Conservation (phyloP, 106 monocot species). For the Dioscorea zingiberensis region DNA sequence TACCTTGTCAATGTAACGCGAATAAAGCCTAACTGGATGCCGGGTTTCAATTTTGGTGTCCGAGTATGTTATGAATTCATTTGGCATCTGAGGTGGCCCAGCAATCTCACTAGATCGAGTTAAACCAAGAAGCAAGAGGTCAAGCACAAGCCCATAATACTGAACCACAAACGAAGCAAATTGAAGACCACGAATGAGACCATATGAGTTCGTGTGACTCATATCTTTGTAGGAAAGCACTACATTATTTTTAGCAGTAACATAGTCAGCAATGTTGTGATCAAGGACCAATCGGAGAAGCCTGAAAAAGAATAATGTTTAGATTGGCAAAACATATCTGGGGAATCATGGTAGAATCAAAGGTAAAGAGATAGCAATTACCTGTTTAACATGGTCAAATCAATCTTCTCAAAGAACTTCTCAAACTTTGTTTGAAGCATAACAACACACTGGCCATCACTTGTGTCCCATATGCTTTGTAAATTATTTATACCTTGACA, state of each 20-base stretch:
- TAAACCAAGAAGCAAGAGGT: constrained; percentile 96
- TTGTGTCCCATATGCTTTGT: constrained; percentile 92
- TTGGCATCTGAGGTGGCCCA: constrained; percentile 96
- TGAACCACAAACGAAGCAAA: constrained; percentile 99
- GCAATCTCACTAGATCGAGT: constrained; percentile 99
- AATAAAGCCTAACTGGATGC: constrained; percentile 96
- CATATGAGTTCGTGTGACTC: constrained; percentile 99
- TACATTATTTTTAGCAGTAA: constrained; percentile 98
- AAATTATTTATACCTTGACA: constrained; percentile 99
- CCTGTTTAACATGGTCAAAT: constrained; percentile 97
- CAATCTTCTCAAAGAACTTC: constrained; percentile 99
- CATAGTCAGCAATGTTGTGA: constrained; percentile 99
- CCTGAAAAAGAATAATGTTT: constrained; percentile 30
- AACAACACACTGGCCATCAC: constrained; percentile 99
- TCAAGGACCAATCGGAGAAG: constrained; percentile 93
- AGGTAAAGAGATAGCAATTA: constrained; percentile 8
- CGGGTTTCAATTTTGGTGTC: constrained; percentile 91
- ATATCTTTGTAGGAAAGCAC: constrained; percentile 99
- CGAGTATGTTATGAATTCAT: constrained; percentile 95
- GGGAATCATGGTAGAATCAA: neutral
- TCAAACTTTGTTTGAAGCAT: constrained; percentile 99
- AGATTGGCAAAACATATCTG: neutral
- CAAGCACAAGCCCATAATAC: constrained; percentile 97
- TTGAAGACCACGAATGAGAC: constrained; percentile 95
- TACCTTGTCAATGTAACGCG: constrained; percentile 93